Evolutionary conservation across 1,284 basidiomycete genomes (phyloP), one percentile per base, ranked within the genome.

Genomic region (Pseudozyma flocculosa): DNA sequence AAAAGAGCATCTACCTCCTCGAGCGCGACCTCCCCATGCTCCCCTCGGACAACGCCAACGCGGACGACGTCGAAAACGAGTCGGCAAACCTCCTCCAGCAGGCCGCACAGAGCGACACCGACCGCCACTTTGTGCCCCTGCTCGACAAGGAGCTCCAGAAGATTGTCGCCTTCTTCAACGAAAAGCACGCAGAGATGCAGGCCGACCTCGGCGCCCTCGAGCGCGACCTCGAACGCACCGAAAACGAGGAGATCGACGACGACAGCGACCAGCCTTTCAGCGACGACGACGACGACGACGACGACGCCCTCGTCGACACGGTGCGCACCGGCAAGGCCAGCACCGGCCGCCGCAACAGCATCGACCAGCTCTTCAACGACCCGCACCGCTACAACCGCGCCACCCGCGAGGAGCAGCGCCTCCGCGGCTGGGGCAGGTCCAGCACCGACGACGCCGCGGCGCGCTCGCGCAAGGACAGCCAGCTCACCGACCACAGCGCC

Each of bases 61-160:
- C n/a, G 24, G 18, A 10, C 19, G 55, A 68, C 37, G 32, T 73
- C 15, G 76, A 78, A 43, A 68, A 56, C 51, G 74, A 78, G 44
- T 74, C 72, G 3, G 66, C 63, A 8, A 49, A 56, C 29, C 54
- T 75, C 21, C 52, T 76, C 3, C 45, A 50, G 36, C 37, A 50
- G 14, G 45, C 54, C n/a, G 46, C 51, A 14, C 57, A 54, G n/a
- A 67, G 44, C 37, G 68, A 76, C 11, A 61, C 75, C 15, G 74
- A 78, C 24, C 53, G 54, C 10, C 41, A 61, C 38, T 78, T 78
- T 50, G 45, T 75, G 3, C 66, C 68, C 8, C 82, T 92, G 0
- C 83, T 96, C 30, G 88, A 95, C 77, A 82, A 84, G 53, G 92
- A 98, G 73, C 82, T 94, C 39, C 81, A 83, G 73, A 97, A 94